Base-by-base conservation (phyloP, 805 yeast species). In the Wickerhamiella musiphila region DNA sequence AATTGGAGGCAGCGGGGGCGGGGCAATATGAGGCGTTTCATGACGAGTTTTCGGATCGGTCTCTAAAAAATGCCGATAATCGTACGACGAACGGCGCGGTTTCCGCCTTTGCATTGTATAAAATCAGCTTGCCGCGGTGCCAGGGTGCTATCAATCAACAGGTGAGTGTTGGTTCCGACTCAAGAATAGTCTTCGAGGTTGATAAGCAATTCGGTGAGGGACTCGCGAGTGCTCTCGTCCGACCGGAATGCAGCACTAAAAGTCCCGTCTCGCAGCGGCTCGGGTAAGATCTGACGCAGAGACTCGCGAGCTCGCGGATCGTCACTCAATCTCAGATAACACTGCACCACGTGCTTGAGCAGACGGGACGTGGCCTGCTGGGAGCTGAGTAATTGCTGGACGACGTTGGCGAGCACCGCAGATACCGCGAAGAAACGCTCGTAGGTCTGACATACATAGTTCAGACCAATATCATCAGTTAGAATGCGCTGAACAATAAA, bases 401-500 rank as follows among this genome's bases (percentile, higher is more conserved):
- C 84, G 93, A 90, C 90, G 29, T 65, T 69, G 24, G 78, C 69
- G 39, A 86, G 64, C 2, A 90, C 98, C 33, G 78, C 73, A 1
- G 90, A 78, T 16, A 90, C 95, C 1, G 96, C 94, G 40, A 77
- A 81, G 51, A 86, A 86, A 45, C 98, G 65, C 54, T 86, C 96
- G 51, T 74, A 79, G 0, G 96, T 86, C 36, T 92, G 93, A 58
- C 96, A 90, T 15, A 90, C 79, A 56, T 90, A 90, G 14, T 73
- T 69, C 38, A 86, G 65, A 1, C 98, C 98, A 43, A 76, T 71
- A 48, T 86, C 94, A 55, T 90, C 96, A 42, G 83, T 66, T 32
- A 86, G 62, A 34, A 86, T 86, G 54, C 84, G 86, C 51, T 86
- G 95, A 28, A 90, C 77, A 38, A 90, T 86, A 59, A 90, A 86